Conservation (phyloP, 2,329 filamentous ascomycete genomes). For the Lizonia empirigonia region DNA sequence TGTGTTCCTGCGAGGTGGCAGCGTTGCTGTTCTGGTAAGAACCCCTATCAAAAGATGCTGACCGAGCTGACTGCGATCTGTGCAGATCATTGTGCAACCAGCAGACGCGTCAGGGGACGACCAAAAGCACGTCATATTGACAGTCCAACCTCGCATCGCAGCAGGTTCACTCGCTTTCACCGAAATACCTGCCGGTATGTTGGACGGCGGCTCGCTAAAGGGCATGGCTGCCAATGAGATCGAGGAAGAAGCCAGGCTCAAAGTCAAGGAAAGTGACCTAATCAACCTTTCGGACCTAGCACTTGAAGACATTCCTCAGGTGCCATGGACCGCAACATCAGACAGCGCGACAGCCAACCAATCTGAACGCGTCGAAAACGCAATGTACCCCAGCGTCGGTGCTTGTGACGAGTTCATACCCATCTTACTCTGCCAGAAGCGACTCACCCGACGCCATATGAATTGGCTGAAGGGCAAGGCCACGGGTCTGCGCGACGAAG, state of each 20-base stretch:
- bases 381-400: slow-evolving; percentile 61
- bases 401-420: slow-evolving; percentile 66
- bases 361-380: slow-evolving; percentile 34
- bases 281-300: slow-evolving; percentile 61
- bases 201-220: slow-evolving; percentile 61
- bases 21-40: slow-evolving; percentile 62
- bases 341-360: background rate
- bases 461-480: slow-evolving; percentile 58
- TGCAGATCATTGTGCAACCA: slow-evolving; percentile 61
- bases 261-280: slow-evolving; percentile 56
- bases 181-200: slow-evolving; percentile 66
- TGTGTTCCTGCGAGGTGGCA: slow-evolving; percentile 63
- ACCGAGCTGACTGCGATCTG: slow-evolving; percentile 21
- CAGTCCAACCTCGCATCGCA: slow-evolving; percentile 63
- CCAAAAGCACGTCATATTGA: slow-evolving; percentile 55
- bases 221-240: slow-evolving; percentile 64
- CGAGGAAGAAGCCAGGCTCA: slow-evolving; percentile 61
- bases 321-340: background rate
- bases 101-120: slow-evolving; percentile 50
- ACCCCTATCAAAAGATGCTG: background rate
- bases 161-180: slow-evolving; percentile 60
- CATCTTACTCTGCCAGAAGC: slow-evolving; percentile 61
- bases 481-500: slow-evolving; percentile 60
- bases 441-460: slow-evolving; percentile 55
- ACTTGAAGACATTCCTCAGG: slow-evolving; percentile 26